Percentiles rank a stretch among this genome's conserved stretches.
These are phyloP conservation scores for Evernia prunastri DNA, from an alignment of 495 filamentous ascomycete species.

Conservation along the genomic window DNA sequence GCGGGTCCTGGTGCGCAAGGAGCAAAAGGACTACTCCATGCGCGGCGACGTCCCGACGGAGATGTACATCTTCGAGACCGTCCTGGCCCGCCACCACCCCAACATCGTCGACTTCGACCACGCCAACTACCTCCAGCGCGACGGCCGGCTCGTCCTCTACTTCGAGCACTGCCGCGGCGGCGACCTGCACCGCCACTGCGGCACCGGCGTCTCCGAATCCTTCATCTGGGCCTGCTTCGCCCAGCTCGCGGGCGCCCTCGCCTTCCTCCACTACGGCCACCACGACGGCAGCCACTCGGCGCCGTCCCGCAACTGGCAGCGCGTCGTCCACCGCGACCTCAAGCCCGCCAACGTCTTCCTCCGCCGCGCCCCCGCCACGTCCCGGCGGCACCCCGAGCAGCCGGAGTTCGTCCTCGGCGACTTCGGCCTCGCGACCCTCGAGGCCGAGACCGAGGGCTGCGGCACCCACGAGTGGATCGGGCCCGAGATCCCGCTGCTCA, in stretches of 20 bases:
- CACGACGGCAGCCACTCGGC: no score
- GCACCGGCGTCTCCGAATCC: conserved; percentile 19
- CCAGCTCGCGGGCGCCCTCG: conserved; percentile 28
- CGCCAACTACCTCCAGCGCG: neutral
- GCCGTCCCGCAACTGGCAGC: conserved; percentile 19
- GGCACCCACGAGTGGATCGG: neutral
- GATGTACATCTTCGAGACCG: neutral
- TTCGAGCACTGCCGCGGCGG: conserved; percentile 12
- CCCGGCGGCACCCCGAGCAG: no score
- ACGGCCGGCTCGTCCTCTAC: neutral
- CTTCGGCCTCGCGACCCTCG: conserved; percentile 28
- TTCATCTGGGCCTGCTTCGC: conserved; percentile 33
- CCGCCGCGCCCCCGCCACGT: neutral
- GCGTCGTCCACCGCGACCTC: conserved; percentile 41
- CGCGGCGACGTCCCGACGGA: neutral
- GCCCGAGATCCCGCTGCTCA: conserved; percentile 8
- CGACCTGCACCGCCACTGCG: neutral
- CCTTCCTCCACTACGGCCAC: conserved; percentile 28
- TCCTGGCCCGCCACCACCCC: conserved; percentile 1
- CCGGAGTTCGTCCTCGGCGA: conserved; percentile 31
- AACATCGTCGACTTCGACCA: neutral
- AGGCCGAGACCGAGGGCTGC: neutral
- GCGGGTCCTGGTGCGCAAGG: conserved; percentile 12
- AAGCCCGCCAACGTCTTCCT: conserved; percentile 46
- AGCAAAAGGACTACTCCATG: neutral